Evolutionary conservation across 73 alveolate species (phyloP), one percentile per base, ranked within the genome.

Genomic region (Blepharisma stoltei): DNA sequence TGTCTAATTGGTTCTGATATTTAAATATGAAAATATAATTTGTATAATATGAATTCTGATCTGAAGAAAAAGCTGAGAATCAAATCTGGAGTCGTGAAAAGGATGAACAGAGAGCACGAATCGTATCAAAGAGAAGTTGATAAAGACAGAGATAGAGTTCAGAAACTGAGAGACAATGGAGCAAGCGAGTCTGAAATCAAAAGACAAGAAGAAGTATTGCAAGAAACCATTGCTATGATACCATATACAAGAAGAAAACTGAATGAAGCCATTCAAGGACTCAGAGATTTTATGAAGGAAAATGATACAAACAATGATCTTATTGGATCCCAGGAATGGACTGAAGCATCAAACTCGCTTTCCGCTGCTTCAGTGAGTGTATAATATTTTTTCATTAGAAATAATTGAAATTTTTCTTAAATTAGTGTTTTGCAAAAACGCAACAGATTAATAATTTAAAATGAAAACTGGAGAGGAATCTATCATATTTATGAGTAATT

Each of bases 181-280:
- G 49, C 6, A 60, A 27, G 48, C 4, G 41, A 20, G 49, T 21
- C 11, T 60, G 14, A n/a, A 60, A 23, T 60, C 11, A 60, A 60
- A 60, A 60, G 21, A 60, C 76, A 60, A 27, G 76, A 60, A 60
- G 54, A 60, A 60, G 76, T 60, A 11, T 21, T 60, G 41, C n/a
- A 20, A 11, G 76, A 60, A 27, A 23, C 76, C 18, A 20, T 60
- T 60, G 11, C 76, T 27, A 60, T 60, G 76, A 23, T 60, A 18
- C 76, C 76, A 18, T 8, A 60, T 18, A 27, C 76, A 23, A 60
- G 48, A 27, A n/a, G 48, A 20, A 8, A 21, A 20, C 76, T 60
- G 11, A 23, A 60, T 23, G 49, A 60, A 4, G 76, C 76, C 11
- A 11, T 27, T n/a, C 21, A 60, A 60, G 76, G 48, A 11, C 48